These are phyloP conservation scores for Ophiostoma populinum DNA, from an alignment of 2,329 filamentous ascomycete genomes.

Conservation along the genomic window DNA sequence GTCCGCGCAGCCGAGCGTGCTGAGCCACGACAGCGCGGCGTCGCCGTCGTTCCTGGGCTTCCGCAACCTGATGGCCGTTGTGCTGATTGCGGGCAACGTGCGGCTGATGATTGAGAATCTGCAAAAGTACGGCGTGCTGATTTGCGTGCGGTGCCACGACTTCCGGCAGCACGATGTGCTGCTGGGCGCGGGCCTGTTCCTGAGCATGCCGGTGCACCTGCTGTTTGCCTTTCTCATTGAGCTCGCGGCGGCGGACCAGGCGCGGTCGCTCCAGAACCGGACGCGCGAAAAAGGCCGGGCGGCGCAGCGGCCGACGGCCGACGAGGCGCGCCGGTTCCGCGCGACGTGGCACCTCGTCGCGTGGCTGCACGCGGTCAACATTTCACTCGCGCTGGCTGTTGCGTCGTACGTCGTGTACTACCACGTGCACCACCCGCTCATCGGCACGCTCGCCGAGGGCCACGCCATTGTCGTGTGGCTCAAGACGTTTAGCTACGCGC, in stretches of 20 bases:
- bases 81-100: constrained; percentile 82
- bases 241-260: constrained; percentile 62
- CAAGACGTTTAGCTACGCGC: constrained; percentile 88
- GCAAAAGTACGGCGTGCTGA: constrained; percentile 93
- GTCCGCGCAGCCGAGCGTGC: constrained; percentile 51
- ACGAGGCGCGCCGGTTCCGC: constrained; percentile 49
- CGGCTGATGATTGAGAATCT: constrained; percentile 93
- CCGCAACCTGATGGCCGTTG: constrained; percentile 88
- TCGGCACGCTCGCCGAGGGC: constrained; percentile 77
- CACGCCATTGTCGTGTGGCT: constrained; percentile 93
- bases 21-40: constrained; percentile 64
- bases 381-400: constrained; percentile 61
- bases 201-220: constrained; percentile 78
- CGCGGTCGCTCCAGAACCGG: constrained; percentile 47
- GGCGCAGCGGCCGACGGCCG: constrained; percentile 36
- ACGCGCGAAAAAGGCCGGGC: constrained; percentile 23
- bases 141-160: constrained; percentile 80
- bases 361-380: constrained; percentile 66
- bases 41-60: constrained; percentile 84
- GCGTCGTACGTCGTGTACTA: constrained; percentile 81
- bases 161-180: constrained; percentile 63
- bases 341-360: constrained; percentile 67
- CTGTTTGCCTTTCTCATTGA: constrained; percentile 86
- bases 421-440: constrained; percentile 79
- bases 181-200: constrained; percentile 62